phyloP scores from a whole-genome alignment of 2,329 filamentous ascomycete species.

The Nigrospora oryzae region DNA sequence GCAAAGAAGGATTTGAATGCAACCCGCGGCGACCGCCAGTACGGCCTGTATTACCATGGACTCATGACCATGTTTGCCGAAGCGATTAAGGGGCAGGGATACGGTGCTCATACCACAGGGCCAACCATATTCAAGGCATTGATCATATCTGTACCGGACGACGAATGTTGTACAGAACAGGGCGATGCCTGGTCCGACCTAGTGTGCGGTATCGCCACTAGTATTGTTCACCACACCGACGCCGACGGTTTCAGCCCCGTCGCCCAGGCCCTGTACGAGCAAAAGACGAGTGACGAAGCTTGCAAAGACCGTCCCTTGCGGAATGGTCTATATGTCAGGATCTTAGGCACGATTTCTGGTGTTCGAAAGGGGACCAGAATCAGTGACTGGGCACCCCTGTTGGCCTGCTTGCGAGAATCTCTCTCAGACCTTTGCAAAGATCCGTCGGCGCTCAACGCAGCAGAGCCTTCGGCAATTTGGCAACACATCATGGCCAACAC shows the following conservation, averaged over 20 bases:
- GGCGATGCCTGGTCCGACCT: conserved; percentile 53
- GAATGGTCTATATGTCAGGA: conserved; percentile 39
- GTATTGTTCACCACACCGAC: conserved; percentile 74
- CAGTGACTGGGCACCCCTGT: conserved; percentile 58
- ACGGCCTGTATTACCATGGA: conserved; percentile 70
- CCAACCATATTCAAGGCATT: conserved; percentile 43
- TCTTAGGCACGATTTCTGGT: conserved; percentile 63
- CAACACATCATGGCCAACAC: conserved; percentile 45
- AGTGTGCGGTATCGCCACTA: conserved; percentile 68
- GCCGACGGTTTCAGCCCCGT: conserved; percentile 65
- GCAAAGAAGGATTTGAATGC: conserved; percentile 59
- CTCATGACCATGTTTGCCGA: conserved; percentile 90
- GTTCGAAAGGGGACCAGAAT: conserved; percentile 77
- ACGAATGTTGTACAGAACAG: conserved; percentile 38
- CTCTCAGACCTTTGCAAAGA: conserved; percentile 38
- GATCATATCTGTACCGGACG: conserved; percentile 39
- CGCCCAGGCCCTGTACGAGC: conserved; percentile 50
- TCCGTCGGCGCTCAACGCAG: conserved; percentile 24
- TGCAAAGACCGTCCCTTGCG: conserved; percentile 25
- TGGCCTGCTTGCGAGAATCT: conserved; percentile 46
- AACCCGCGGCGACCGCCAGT: conserved; percentile 44
- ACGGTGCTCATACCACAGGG: conserved; percentile 51
- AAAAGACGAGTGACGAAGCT: conserved; percentile 29
- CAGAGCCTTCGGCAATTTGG: conserved; percentile 38
- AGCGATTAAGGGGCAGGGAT: conserved; percentile 57